Base-by-base conservation (phyloP, 164 flowering plant species). In the Macadamia integrifolia region DNA sequence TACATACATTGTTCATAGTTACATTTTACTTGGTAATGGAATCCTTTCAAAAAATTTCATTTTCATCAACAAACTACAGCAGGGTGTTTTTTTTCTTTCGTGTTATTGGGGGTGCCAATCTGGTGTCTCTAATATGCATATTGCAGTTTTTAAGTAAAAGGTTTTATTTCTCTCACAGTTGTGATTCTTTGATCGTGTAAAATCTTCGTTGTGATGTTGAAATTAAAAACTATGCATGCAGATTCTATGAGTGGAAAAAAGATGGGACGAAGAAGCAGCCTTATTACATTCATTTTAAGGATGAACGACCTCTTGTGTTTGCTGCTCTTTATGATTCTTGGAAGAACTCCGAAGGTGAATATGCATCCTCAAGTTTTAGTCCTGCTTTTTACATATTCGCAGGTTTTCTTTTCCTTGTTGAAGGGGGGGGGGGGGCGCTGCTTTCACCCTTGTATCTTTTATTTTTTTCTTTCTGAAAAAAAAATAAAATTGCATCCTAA, bases 191-290 rank as follows among this genome's bases (percentile, higher is more conserved):
- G 28, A 4, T 10, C 28, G 5, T 44, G 6, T 43, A 23, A 9
- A 43, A 43, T 43, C 12, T 50, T 50, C 12, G 17, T 50, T 10
- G 55, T 10, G 23, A 23, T 46, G 44, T 44, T 53, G 35, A 5
- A 14, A 30, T 32, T 44, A 58, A 29, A 42, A 9, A 15, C 3
- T 61, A 50, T 68, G 14, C 46, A 13, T 77, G 72, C 75, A 89
- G 97, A 70, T 88, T 86, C 73, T 94, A 91, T 78, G 98, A 94
- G 75, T 94, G 98, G 97, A 91, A 90, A 75, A 94, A 91, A 69
- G 92, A 91, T 81, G 92, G 96, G 13, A 75, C 93, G 3, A 88
- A 76, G 74, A 91, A 85, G 84, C 97, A 91, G 81, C 97, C 98
- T 30, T 94, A 87, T 78, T 86, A 91, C 81, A 80, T 91, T 70